Conservation (phyloP, 148 eudicot species). For the Selenicereus undatus region DNA sequence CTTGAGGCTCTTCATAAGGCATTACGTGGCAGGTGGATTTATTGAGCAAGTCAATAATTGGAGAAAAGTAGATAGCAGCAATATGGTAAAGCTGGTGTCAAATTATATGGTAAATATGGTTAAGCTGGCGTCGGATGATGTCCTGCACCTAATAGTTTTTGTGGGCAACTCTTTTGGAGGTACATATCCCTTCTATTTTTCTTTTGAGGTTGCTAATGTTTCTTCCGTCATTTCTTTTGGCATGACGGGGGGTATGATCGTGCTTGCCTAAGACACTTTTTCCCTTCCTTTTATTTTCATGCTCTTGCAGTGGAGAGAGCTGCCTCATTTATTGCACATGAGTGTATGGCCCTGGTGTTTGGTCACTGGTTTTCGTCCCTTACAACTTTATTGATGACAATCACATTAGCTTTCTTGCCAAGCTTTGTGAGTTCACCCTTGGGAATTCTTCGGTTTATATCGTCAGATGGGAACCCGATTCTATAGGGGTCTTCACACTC, state of each 20-base stretch:
- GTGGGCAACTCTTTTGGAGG: neutral
- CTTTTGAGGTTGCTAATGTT: neutral
- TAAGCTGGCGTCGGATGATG: neutral
- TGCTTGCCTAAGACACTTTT: neutral
- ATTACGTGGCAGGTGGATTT: neutral
- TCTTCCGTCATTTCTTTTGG: neutral
- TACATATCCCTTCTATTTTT: neutral
- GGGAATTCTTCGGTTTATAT: neutral
- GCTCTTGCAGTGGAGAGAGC: neutral
- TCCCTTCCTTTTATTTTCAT: neutral
- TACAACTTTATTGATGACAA: neutral
- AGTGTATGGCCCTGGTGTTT: neutral
- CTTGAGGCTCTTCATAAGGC: neutral
- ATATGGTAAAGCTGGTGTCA: neutral
- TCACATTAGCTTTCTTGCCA: neutral
- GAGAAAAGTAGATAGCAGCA: neutral
- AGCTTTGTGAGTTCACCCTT: neutral
- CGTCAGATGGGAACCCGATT: neutral
- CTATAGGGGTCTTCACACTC: neutral
- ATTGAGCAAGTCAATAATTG: neutral
- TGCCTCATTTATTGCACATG: too few species aligned
- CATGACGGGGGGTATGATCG: neutral
- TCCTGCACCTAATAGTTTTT: neutral
- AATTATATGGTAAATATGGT: neutral
- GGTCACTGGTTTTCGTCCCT: neutral